Evolutionary conservation across 1,284 basidiomycete genomes (phyloP).

Genomic region (Apiotrichum mycotoxinovorans): DNA sequence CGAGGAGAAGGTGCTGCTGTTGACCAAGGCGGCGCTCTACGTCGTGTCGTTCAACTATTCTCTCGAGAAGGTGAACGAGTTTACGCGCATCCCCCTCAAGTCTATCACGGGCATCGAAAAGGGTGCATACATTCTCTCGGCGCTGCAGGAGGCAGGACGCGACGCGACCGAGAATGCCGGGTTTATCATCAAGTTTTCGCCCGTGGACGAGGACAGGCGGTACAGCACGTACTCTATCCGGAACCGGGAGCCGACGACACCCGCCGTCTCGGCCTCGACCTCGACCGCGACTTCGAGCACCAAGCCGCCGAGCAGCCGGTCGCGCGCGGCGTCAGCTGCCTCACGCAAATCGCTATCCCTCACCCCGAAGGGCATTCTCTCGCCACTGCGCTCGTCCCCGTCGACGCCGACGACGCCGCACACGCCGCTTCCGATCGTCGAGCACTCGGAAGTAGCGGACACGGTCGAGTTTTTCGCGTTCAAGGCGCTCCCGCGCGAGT

Average conservation of each 20-base stretch:
- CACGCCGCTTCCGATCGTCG: slow-evolving; percentile 12
- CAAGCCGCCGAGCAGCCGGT: slow-evolving; percentile 1
- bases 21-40: slow-evolving; percentile 66
- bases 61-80: slow-evolving; percentile 83
- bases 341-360: not conserved
- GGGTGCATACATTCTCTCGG: slow-evolving; percentile 74
- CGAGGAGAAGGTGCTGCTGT: slow-evolving; percentile 86
- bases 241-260: slow-evolving; percentile 54
- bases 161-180: slow-evolving; percentile 82
- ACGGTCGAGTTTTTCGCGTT: slow-evolving; percentile 50
- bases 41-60: slow-evolving; percentile 80
- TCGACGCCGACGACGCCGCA: not conserved
- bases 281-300: not conserved
- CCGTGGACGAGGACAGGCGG: slow-evolving; percentile 63
- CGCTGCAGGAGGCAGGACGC: slow-evolving; percentile 81
- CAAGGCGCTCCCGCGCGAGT: slow-evolving; percentile 52
- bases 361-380: not conserved
- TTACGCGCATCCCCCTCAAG: slow-evolving; percentile 79
- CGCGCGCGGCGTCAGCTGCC: not conserved
- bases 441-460: slow-evolving; percentile 19
- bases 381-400: not conserved
- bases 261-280: too few relatives aligned
- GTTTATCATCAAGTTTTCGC: slow-evolving; percentile 71
- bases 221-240: slow-evolving; percentile 77
- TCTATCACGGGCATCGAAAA: slow-evolving; percentile 79